A percentile compares a stretch with the other conserved stretches of the same genome.
Conservation (phyloP, 2,329 filamentous ascomycete genomes). For the Knufia fluminis region DNA sequence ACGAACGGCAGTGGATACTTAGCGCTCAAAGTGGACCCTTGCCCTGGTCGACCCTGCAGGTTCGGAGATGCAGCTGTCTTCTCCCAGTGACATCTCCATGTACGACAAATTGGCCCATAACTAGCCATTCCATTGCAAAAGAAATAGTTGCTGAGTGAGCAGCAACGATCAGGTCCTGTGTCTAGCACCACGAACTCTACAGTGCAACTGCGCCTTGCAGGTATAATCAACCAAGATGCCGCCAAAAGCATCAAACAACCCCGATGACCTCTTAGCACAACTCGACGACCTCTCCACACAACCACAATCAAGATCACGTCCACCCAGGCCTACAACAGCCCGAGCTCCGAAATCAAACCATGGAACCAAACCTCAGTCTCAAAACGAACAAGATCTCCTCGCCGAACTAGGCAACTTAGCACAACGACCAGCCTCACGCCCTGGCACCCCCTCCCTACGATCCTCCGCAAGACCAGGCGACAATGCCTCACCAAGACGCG, state of each 20-base stretch:
- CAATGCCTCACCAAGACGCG: slow-evolving; percentile 45
- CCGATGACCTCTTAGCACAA: slow-evolving; percentile 42
- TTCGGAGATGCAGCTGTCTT: no score
- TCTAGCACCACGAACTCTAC: no score
- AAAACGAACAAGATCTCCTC: slow-evolving; percentile 62
- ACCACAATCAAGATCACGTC: slow-evolving; percentile 23
- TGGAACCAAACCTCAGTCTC: slow-evolving; percentile 14
- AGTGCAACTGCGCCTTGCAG: no score
- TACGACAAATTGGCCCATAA: no score
- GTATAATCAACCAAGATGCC: slow-evolving; percentile 19
- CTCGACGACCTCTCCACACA: slow-evolving; percentile 40
- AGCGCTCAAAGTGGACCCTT: no score
- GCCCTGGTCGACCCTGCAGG: no score
- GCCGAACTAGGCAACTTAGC: slow-evolving; percentile 79
- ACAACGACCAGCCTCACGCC: slow-evolving; percentile 60
- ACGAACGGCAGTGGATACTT: no score
- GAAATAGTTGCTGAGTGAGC: no score
- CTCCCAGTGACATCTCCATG: no score
- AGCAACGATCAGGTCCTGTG: no score
- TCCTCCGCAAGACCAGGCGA: slow-evolving; percentile 42
- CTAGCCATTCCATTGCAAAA: no score
- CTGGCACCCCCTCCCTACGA: slow-evolving; percentile 66
- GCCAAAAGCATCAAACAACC: slow-evolving; percentile 23
- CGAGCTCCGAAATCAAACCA: slow-evolving; percentile 18
- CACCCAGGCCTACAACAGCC: slow-evolving; percentile 24